These are phyloP conservation scores for Arachnomyces sp. DNA, from an alignment of 2,329 filamentous ascomycete genomes.

Conservation along the genomic window DNA sequence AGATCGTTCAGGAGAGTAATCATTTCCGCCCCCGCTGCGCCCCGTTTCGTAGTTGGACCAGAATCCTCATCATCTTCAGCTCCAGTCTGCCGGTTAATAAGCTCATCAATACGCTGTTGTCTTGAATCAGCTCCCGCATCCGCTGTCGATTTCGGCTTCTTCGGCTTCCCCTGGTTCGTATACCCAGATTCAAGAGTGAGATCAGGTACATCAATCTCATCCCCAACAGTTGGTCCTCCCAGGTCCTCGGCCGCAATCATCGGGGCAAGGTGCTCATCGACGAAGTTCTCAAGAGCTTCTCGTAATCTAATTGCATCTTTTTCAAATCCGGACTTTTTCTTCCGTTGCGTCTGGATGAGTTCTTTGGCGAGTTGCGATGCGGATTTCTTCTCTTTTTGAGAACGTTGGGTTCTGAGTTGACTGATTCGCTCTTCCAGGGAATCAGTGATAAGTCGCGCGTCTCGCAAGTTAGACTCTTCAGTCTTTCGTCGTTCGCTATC, in stretches of 20 bases:
- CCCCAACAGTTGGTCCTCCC: slow-evolving; percentile 73
- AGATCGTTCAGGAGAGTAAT: slow-evolving; percentile 40
- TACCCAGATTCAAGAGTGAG: slow-evolving; percentile 46
- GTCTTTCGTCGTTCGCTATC: slow-evolving; percentile 33
- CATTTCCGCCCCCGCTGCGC: slow-evolving; percentile 41
- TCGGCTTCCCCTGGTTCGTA: slow-evolving; percentile 43
- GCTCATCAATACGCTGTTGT: slow-evolving; percentile 45
- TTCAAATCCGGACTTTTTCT: slow-evolving; percentile 53
- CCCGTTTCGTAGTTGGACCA: slow-evolving; percentile 32
- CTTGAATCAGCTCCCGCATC: slow-evolving; percentile 24
- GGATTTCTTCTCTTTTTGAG: slow-evolving; percentile 38
- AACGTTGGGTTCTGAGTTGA: slow-evolving; percentile 43
- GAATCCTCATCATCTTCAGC: slow-evolving; percentile 16
- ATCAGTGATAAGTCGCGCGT: slow-evolving; percentile 38
- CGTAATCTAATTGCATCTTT: slow-evolving; percentile 54
- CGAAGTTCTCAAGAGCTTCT: slow-evolving; percentile 59
- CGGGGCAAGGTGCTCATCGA: slow-evolving; percentile 59
- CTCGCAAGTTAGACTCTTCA: slow-evolving; percentile 40
- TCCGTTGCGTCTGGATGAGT: slow-evolving; percentile 51
- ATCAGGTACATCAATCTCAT: slow-evolving; percentile 57
- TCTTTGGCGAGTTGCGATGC: slow-evolving; percentile 55
- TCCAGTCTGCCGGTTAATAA: slow-evolving; percentile 32
- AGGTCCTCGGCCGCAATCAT: slow-evolving; percentile 78
- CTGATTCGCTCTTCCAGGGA: slow-evolving; percentile 52
- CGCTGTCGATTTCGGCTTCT: slow-evolving; percentile 33